A percentile compares a stretch with the other conserved stretches of the same genome.
Conservation (phyloP, 1,139 yeast genomes). For the Hyphopichia khmerensis region DNA sequence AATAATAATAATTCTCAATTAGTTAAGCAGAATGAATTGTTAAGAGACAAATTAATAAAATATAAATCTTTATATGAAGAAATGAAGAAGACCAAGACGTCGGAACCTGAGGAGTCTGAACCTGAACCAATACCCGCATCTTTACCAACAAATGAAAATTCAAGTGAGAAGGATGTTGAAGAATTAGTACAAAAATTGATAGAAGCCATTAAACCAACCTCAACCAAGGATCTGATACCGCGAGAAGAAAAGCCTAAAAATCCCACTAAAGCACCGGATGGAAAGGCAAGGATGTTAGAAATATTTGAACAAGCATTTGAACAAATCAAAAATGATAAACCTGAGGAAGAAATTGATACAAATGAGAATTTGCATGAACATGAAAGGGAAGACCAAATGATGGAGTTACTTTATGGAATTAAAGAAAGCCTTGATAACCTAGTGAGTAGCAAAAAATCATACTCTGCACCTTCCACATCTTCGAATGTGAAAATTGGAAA, state of each 20-base stretch:
- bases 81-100: not conserved
- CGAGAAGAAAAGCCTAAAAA: too few species aligned
- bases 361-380: too few species aligned
- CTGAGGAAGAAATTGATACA: not conserved
- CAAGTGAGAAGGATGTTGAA: not conserved
- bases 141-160: too few species aligned
- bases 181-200: not conserved
- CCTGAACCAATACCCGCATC: not conserved
- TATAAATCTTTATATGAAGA: slow-evolving; percentile 31
- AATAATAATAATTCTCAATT: slow-evolving; percentile 4
- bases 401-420: not conserved
- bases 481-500: not conserved
- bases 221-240: too few species aligned
- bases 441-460: not conserved
- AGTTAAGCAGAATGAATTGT: slow-evolving; percentile 26
- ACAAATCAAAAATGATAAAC: not conserved
- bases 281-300: not conserved
- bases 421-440: not conserved
- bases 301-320: slow-evolving; percentile 1
- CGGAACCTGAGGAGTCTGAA: not conserved
- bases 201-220: not conserved
- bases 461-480: not conserved
- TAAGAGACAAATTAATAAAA: slow-evolving; percentile 34
- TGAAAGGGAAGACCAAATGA: not conserved
- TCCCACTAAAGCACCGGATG: too few species aligned